Evolutionary conservation across 163 green algal species (phyloP), one percentile per base, ranked within the genome.

Genomic region (Coccomyxa subellipsoidea): DNA sequence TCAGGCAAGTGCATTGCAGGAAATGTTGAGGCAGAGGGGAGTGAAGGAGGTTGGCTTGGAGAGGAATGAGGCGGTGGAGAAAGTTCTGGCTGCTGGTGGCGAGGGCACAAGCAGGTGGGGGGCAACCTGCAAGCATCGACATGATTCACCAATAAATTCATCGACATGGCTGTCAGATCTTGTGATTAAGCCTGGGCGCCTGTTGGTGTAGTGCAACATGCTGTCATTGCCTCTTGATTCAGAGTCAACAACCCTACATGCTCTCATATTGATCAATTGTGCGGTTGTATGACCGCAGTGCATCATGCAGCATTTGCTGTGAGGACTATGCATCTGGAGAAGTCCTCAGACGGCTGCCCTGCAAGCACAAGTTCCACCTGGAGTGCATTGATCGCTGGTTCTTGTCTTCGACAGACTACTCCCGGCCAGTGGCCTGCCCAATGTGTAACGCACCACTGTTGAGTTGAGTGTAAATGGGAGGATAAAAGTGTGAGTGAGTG

Each of bases 321-420:
- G 86, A 91, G 25, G 92, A 94, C 27, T 94, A 92, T 53, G 81
- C 81, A 31, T 71, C 83, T 15, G 90, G 86, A 21, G 89, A 91
- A 47, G 80, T 78, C 4, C 80, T 84, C 8, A 73, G 80, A 34
- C 36, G 69, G 25, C 37, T 84, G 37, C 38, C n/a, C 10, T 97
- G 93, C 86, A 40, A 77, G 8, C 93, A 97, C 86, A 86, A 82
- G 31, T 97, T 92, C 88, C 93, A 97, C 85, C 54, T 92, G 39
- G 69, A 88, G 32, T 97, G 93, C 86, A 89, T 97, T 38, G 93
- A 97, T 83, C 79, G 83, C 38, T 97, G 93, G 93, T 83, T 95
- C 29, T 81, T 95, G 7, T 81, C 66, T 4, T 82, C 78, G 0
- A 91, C 89, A 27, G 91, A 95, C 53, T 95, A 90, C 76, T 83